These are phyloP conservation scores for Mucor indicus DNA, from an alignment of 371 early-diverging fungal genomes.

Conservation along the genomic window DNA sequence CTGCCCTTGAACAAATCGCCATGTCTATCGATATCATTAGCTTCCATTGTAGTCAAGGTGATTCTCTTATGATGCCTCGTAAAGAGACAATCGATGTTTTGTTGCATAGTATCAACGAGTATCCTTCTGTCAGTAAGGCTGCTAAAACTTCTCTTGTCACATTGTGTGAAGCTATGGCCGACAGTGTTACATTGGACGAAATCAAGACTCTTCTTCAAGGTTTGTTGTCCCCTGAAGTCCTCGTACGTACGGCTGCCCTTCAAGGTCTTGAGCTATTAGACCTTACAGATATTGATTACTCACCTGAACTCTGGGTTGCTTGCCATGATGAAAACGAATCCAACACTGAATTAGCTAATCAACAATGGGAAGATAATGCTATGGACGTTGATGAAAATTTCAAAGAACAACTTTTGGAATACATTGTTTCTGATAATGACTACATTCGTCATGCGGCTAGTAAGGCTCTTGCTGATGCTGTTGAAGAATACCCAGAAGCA, in stretches of 20 bases:
- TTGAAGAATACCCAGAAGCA: conserved; percentile 52
- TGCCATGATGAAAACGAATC: conserved; percentile 68
- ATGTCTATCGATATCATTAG: conserved; percentile 75
- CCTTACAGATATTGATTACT: conserved; percentile 64
- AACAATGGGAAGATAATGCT: conserved; percentile 79
- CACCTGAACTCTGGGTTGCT: conserved; percentile 63
- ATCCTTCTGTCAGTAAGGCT: conserved; percentile 60
- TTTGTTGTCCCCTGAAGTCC: conserved; percentile 66
- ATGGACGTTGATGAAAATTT: conserved; percentile 60
- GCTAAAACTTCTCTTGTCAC: conserved; percentile 62
- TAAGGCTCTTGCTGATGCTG: conserved; percentile 65
- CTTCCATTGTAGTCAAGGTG: conserved; percentile 60
- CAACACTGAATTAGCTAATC: conserved; percentile 66
- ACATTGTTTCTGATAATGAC: conserved; percentile 50
- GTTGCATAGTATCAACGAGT: conserved; percentile 67
- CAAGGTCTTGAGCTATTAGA: conserved; percentile 69
- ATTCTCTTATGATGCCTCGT: conserved; percentile 63
- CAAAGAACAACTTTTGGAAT: conserved; percentile 50
- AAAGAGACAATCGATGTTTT: conserved; percentile 70
- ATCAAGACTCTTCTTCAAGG: conserved; percentile 70
- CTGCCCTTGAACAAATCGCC: conserved; percentile 71
- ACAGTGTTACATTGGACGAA: conserved; percentile 48
- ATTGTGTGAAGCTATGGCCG: conserved; percentile 71
- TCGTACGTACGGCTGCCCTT: conserved; percentile 80
- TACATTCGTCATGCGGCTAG: conserved; percentile 74